Evolutionary conservation across 2,329 filamentous ascomycete genomes (phyloP).

Genomic region (Aulographum hederae): DNA sequence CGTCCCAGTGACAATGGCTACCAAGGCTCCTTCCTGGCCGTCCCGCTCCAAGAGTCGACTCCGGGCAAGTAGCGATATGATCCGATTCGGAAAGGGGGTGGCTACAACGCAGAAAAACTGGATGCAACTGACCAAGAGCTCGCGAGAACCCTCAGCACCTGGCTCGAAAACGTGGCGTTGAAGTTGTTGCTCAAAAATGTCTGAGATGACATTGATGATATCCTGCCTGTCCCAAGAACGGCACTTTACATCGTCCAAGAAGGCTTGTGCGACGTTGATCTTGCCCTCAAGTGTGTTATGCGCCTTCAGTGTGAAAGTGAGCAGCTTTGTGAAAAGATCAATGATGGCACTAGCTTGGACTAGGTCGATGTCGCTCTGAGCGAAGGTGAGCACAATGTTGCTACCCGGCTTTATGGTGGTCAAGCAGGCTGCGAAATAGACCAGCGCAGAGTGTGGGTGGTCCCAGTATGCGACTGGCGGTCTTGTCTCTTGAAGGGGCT

Average conservation of each 20-base stretch:
- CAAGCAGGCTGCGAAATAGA: slow-evolving; percentile 59
- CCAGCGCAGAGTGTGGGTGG: slow-evolving; percentile 59
- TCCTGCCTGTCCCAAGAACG: slow-evolving; percentile 33
- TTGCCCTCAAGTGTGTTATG: slow-evolving; percentile 15
- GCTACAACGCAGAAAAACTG: slow-evolving; percentile 64
- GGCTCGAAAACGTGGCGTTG: slow-evolving; percentile 31
- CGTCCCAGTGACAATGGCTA: slow-evolving; percentile 60
- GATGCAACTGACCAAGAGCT: slow-evolving; percentile 55
- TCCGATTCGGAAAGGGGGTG: slow-evolving; percentile 54
- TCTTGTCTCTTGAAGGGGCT: slow-evolving; percentile 60
- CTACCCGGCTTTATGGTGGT: slow-evolving; percentile 34
- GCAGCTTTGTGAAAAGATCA: neutral
- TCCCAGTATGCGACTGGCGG: slow-evolving; percentile 60
- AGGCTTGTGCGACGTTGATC: neutral
- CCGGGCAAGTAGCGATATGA: slow-evolving; percentile 78
- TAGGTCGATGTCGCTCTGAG: neutral
- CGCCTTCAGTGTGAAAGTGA: neutral
- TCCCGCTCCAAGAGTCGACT: slow-evolving; percentile 65
- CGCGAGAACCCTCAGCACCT: slow-evolving; percentile 42
- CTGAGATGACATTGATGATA: slow-evolving; percentile 63
- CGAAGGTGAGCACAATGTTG: neutral
- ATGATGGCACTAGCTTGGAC: neutral
- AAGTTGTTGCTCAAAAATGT: slow-evolving; percentile 60
- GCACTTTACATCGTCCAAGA: neutral
- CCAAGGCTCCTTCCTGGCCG: slow-evolving; percentile 57